These are phyloP conservation scores for Lathyrus aphaca DNA, from an alignment of 306 rosid genomes.

Conservation along the genomic window DNA sequence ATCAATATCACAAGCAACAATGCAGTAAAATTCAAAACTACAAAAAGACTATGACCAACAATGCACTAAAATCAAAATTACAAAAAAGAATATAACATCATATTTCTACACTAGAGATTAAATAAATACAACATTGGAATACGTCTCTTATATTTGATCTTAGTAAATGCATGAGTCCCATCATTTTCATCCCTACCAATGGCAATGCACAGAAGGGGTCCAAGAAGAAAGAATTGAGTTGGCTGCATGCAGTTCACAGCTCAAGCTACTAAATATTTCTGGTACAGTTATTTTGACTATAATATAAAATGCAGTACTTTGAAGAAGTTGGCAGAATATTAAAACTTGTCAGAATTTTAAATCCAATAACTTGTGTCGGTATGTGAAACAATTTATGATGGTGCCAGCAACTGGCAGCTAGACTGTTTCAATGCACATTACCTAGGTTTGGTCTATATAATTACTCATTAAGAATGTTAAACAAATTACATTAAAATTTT, in stretches of 20 bases:
- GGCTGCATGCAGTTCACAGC: background rate
- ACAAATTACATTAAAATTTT: too few relatives aligned
- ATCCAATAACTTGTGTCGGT: background rate
- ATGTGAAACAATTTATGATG: background rate
- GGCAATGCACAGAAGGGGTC: background rate
- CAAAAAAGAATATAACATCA: too few relatives aligned
- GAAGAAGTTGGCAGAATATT: background rate
- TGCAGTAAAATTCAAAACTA: too few relatives aligned
- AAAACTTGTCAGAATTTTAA: background rate
- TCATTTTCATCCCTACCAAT: background rate
- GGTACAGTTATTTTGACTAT: background rate
- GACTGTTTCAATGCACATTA: background rate
- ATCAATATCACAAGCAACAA: too few relatives aligned
- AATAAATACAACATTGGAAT: too few relatives aligned
- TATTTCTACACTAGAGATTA: too few relatives aligned
- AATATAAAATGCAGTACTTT: conserved; percentile 1
- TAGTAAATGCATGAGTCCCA: background rate
- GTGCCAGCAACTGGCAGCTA: conserved; percentile 16
- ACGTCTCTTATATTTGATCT: too few relatives aligned
- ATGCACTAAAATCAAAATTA: too few relatives aligned
- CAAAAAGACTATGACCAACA: too few relatives aligned
- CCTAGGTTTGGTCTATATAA: background rate
- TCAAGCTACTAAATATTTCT: conserved; percentile 5
- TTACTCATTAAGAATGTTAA: too few relatives aligned
- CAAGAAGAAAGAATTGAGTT: background rate